A percentile compares a stretch with the other conserved stretches of the same genome.
These are phyloP conservation scores for Rhynchospora tenuis DNA, from an alignment of 176 grass and related monocot genomes.

Conservation along the genomic window DNA sequence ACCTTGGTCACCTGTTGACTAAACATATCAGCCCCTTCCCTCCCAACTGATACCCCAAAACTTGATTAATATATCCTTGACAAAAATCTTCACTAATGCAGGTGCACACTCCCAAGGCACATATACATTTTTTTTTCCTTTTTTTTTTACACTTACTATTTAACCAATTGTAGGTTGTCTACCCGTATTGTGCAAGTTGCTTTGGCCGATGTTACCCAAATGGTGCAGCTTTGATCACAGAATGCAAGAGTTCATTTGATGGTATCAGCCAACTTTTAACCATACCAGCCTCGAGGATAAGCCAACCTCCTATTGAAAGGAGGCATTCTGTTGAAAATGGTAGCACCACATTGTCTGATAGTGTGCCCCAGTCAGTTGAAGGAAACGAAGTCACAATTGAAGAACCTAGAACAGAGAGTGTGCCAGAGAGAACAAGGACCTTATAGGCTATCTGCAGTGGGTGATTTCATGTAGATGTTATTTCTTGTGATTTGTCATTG, in stretches of 20 bases:
- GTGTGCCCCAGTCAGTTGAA: background rate
- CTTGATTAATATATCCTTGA: background rate
- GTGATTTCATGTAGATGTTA: background rate
- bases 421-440: constrained; percentile 14
- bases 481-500: constrained; percentile 11
- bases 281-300: constrained; percentile 32
- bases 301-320: constrained; percentile 33
- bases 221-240: constrained; percentile 64
- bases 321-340: constrained; percentile 39
- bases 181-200: constrained; percentile 67
- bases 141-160: background rate
- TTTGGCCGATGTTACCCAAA: constrained; percentile 90
- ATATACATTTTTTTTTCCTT: background rate
- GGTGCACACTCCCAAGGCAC: background rate
- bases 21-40: background rate
- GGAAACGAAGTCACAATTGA: background rate
- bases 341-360: background rate
- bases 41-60: background rate
- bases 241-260: constrained; percentile 49
- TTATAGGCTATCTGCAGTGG: background rate
- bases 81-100: background rate
- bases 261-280: constrained; percentile 61
- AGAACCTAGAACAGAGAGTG: background rate
- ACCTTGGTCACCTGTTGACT: too few species aligned
- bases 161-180: constrained; percentile 43